Base-by-base conservation (phyloP, 2,329 filamentous ascomycete genomes). In the Colletotrichum somersetense region DNA sequence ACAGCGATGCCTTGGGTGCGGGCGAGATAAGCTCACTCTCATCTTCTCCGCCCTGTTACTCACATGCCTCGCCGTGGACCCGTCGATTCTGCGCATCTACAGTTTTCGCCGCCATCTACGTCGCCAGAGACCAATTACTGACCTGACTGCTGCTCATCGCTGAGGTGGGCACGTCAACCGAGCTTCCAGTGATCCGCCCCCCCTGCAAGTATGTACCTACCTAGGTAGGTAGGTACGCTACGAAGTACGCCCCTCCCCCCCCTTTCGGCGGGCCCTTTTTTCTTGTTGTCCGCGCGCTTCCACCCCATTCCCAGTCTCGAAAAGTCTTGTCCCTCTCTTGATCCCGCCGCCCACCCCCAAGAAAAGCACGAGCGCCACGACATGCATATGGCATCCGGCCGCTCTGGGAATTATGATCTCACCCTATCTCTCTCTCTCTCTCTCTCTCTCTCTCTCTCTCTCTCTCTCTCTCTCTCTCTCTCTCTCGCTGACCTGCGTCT, bases 281-380 rank as follows among this genome's bases (percentile, higher is more conserved):
- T 10, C 11, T 14, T 42, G 35, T 53, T 58, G 35, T 53, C 35
- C 30, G 23, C 52, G n/a, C 33, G 16, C 44, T 40, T 26, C 40
- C 61, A 33, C 46, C 30, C 38, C 44, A 48, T 66, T 61, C 67
- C 56, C 42, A 50, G 56, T 67, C 59, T 57, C 46, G 26, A 52
- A 52, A 67, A 62, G 68, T 67, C 64, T 71, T 71, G 68, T 71
- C 68, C 57, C 59, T 72, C 48, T 62, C 44, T 42, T 35, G 44
- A 44, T 26, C 26, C 30, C 68, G 64, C 65, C 52, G 58, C 69
- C 46, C 42, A 44, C 20, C 40, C 67, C 44, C 58, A 53, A 44
- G 58, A 46, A 40, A 53, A 52, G 52, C 52, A 46, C 20, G 66
- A 64, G 66, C 69, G 56, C 55, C 42, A 62, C 56, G 35, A 42